Conservation (phyloP, 2,329 filamentous ascomycete genomes). For the Diaporthe caulivora region DNA sequence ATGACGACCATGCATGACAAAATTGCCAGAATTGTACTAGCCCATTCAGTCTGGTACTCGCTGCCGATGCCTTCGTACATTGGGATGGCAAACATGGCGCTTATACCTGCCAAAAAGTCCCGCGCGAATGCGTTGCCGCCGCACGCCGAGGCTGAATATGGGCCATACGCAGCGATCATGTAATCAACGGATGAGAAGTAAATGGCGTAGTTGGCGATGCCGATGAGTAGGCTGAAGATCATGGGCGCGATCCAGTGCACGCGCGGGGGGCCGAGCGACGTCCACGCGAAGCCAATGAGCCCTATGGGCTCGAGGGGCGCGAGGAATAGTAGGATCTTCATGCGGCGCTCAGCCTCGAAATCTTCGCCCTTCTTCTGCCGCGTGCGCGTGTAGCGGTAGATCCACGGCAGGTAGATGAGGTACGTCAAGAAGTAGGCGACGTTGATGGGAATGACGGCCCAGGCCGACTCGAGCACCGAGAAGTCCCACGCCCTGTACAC, state of each 20-base stretch:
- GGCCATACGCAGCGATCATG: conserved; percentile 76
- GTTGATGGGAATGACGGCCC: conserved; percentile 42
- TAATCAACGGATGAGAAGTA: conserved; percentile 78
- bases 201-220: conserved; percentile 72
- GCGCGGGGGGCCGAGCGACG: conserved; percentile 62
- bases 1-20: conserved; percentile 63
- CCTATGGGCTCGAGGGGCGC: conserved; percentile 71
- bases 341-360: conserved; percentile 64
- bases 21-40: conserved; percentile 65
- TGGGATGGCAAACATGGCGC: conserved; percentile 71
- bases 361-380: conserved; percentile 59
- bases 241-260: conserved; percentile 73
- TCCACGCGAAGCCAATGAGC: conserved; percentile 73
- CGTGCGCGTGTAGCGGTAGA: conserved; percentile 49
- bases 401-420: conserved; percentile 67
- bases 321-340: conserved; percentile 72
- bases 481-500: conserved; percentile 77
- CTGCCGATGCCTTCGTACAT: conserved; percentile 61
- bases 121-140: conserved; percentile 71
- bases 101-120: conserved; percentile 73
- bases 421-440: conserved; percentile 71
- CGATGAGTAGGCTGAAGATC: conserved; percentile 70
- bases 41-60: conserved; percentile 62
- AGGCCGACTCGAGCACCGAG: conserved; percentile 41
- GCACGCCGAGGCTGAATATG: conserved; percentile 74